These are phyloP conservation scores for Effrenium voratum DNA, from an alignment of 73 alveolate genomes.

Conservation along the genomic window DNA sequence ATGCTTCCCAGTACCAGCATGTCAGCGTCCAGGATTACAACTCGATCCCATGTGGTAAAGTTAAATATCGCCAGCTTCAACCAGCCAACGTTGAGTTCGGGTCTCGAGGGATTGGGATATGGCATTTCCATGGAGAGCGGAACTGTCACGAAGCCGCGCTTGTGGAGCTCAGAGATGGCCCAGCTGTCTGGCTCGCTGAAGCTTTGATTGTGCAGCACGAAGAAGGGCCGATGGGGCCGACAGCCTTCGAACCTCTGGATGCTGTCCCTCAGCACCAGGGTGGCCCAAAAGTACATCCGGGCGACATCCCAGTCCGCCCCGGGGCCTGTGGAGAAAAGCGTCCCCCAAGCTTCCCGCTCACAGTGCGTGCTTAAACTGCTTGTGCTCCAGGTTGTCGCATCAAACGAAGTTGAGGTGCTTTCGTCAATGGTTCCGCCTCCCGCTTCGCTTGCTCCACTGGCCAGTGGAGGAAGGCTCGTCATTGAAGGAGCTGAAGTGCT, in stretches of 20 bases:
- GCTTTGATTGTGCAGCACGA: constrained; percentile 22
- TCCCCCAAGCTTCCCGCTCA: constrained; percentile 13
- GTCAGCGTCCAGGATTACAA: neutral
- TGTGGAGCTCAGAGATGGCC: neutral
- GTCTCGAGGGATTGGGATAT: neutral
- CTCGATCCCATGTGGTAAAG: neutral
- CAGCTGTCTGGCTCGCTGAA: constrained; percentile 4
- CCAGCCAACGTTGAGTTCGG: constrained; percentile 14
- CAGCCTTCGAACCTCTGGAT: constrained; percentile 5
- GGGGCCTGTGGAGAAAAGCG: neutral
- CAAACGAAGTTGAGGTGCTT: too few species aligned
- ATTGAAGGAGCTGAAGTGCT: too few species aligned
- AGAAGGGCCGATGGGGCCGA: neutral
- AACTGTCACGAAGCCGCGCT: neutral
- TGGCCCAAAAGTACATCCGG: neutral
- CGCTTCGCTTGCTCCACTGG: too few species aligned
- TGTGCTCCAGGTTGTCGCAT: too few species aligned
- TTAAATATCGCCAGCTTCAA: neutral
- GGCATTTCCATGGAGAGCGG: constrained; percentile 22
- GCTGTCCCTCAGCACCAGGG: constrained; percentile 21
- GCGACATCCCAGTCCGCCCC: neutral
- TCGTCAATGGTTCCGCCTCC: too few species aligned
- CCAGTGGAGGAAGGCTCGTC: too few species aligned
- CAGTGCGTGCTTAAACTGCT: neutral
- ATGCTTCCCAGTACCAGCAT: neutral